Percentiles rank a stretch among this genome's conserved stretches.
These are phyloP conservation scores for Trametes polyzona DNA, from an alignment of 1,284 basidiomycete species.

Conservation along the genomic window DNA sequence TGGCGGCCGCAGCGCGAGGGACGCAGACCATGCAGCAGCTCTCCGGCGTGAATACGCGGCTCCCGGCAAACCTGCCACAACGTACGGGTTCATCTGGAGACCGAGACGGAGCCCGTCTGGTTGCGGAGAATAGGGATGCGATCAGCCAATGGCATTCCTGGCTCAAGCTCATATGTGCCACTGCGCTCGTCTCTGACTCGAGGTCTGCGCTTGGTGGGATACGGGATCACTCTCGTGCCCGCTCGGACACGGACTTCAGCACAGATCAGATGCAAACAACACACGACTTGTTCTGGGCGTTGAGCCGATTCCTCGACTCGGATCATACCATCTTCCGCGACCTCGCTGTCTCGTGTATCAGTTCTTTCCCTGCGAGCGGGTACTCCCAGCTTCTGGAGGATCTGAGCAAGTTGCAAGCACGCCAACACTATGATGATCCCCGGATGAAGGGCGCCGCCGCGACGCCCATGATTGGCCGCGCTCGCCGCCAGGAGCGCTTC, in stretches of 20 bases:
- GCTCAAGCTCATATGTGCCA: conserved; percentile 83
- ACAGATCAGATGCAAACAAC: conserved; percentile 79
- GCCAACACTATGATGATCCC: conserved; percentile 83
- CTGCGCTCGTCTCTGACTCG: conserved; percentile 71
- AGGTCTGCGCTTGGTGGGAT: conserved; percentile 58
- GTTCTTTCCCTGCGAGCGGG: conserved; percentile 78
- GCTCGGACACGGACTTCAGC: conserved; percentile 74
- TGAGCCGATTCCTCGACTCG: conserved; percentile 87
- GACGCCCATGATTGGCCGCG: conserved; percentile 51
- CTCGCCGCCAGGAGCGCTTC: conserved; percentile 78
- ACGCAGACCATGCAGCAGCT: conserved; percentile 70
- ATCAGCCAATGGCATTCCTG: conserved; percentile 91
- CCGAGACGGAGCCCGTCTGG: conserved; percentile 52
- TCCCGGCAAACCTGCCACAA: conserved; percentile 47
- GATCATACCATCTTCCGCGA: conserved; percentile 86
- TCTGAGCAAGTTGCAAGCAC: conserved; percentile 77
- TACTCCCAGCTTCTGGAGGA: conserved; percentile 87
- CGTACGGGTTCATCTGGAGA: conserved; percentile 46
- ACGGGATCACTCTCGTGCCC: conserved; percentile 72
- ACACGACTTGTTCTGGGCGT: conserved; percentile 82
- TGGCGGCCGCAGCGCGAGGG: conserved; percentile 67
- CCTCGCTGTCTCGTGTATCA: conserved; percentile 86
- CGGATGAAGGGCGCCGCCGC: conserved; percentile 52
- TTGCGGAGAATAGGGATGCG: conserved; percentile 65
- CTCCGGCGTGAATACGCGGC: conserved; percentile 63